Conservation (phyloP, 2,329 filamentous ascomycete species). For the Phialophora expanda region DNA sequence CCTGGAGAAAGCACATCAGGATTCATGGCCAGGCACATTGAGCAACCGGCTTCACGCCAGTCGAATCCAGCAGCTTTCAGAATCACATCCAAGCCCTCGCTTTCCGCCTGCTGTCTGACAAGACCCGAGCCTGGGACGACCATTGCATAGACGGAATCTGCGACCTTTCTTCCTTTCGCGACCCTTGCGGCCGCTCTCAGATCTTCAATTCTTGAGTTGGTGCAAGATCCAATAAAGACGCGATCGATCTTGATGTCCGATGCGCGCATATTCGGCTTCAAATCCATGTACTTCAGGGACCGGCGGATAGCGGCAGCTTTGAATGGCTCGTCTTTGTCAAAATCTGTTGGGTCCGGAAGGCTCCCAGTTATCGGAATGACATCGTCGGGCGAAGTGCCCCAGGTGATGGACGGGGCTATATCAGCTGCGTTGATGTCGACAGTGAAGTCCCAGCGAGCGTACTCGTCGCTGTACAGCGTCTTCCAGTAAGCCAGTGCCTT, state of each 20-base stretch:
- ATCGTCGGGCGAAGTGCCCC: constrained; percentile 95
- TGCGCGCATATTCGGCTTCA: constrained; percentile 82
- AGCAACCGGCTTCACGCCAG: constrained; percentile 97
- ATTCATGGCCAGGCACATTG: constrained; percentile 99
- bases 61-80: constrained; percentile 93
- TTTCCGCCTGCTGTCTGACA: constrained; percentile 88
- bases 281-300: constrained; percentile 93
- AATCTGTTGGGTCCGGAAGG: constrained; percentile 87
- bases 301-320: constrained; percentile 80
- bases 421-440: constrained; percentile 89
- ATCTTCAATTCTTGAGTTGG: constrained; percentile 95
- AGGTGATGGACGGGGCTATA: constrained; percentile 88
- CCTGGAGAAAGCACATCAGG: constrained; percentile 90
- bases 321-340: constrained; percentile 65
- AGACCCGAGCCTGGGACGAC: constrained; percentile 93
- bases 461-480: constrained; percentile 80
- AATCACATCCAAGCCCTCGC: constrained; percentile 89
- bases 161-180: constrained; percentile 83
- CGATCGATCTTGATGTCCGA: constrained; percentile 89
- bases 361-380: constrained; percentile 89
- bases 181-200: constrained; percentile 82
- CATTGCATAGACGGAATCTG: constrained; percentile 88
- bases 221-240: constrained; percentile 97
- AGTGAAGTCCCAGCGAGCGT: constrained; percentile 84
- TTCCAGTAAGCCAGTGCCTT: constrained; percentile 87